A percentile compares a stretch with the other conserved stretches of the same genome.
phyloP scores from a whole-genome alignment of 306 rosid species.

The Crataegus laevigata region DNA sequence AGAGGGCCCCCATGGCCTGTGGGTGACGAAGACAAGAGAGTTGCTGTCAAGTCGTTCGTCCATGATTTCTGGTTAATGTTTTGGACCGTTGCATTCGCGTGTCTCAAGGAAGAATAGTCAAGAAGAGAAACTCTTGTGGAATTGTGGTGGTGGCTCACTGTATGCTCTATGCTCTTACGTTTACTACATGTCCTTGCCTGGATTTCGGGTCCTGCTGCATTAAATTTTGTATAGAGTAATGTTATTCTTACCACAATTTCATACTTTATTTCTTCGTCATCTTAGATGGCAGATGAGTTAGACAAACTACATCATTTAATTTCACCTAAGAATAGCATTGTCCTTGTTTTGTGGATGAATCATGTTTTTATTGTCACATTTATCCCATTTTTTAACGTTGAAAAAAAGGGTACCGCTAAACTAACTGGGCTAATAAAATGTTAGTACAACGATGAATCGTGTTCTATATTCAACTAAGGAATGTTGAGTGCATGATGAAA shows the following conservation, averaged over 20 bases:
- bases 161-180: neutral
- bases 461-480: too few species aligned
- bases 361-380: neutral
- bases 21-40: conserved; percentile 2
- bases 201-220: conserved; percentile 16
- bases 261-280: too few species aligned
- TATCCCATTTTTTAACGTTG: too few species aligned
- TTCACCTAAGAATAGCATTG: too few species aligned
- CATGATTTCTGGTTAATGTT: conserved; percentile 45
- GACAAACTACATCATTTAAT: too few species aligned
- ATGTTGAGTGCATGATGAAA: too few species aligned
- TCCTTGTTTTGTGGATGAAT: neutral
- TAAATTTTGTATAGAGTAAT: conserved; percentile 15
- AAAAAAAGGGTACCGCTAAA: too few species aligned
- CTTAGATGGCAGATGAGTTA: too few species aligned
- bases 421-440: too few species aligned
- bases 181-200: conserved; percentile 13
- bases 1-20: neutral
- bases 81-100: conserved; percentile 1
- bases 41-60: neutral
- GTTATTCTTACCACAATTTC: too few species aligned
- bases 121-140: neutral
- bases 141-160: neutral
- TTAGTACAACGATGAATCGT: too few species aligned
- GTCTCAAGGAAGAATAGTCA: conserved; percentile 25